Evolutionary conservation across 2,329 filamentous ascomycete species (phyloP), one percentile per base, ranked within the genome.

Genomic region (Botrytis tulipae): DNA sequence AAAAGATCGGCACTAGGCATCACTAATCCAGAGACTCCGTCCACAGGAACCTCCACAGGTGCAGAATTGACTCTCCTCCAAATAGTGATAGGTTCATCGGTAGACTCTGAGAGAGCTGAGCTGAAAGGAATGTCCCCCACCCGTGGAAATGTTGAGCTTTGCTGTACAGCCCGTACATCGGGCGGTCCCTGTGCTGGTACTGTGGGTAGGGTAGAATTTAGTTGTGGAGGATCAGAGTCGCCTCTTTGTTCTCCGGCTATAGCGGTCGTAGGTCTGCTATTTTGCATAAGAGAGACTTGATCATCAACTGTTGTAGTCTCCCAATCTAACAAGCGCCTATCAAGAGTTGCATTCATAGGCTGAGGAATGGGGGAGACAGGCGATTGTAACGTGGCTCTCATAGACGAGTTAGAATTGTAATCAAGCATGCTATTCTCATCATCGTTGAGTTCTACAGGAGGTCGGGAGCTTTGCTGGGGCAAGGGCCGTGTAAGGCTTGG

Each of bases 1-100:
- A 81, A 66, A 72, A 80, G 79, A 68, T 78, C 77, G 1, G 79
- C 74, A 70, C 76, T 80, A 29, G 80, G 79, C 42, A 77, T 62
- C 22, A 75, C 67, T 61, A 78, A 66, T 18, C 37, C 40, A 18
- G 67, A 54, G 35, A 32, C 61, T 29, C n/a, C 9, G 4, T 59
- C 29, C 9, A 29, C 29, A 57, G 68, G 59, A 35, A 32, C 22
- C 42, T 40, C 68, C 7, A 73, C 71, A n/a, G 77, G 76, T 16
- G 77, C 77, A 51, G 78, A 79, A 20, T 74, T 76, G 32, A 71
- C 74, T 54, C 76, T 73, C 60, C 73, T 76, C 70, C 70, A 77
- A 35, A 78, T 29, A 16, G 59, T 22, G 40, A 70, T 32, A 69
- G 37, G 37, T 57, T 40, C 12, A n/a, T 69, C 37, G 14, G 48